Percentiles rank a stretch among this genome's conserved stretches.
These are phyloP conservation scores for Iberis pinnata DNA, from an alignment of 345 rosid species.

Conservation along the genomic window DNA sequence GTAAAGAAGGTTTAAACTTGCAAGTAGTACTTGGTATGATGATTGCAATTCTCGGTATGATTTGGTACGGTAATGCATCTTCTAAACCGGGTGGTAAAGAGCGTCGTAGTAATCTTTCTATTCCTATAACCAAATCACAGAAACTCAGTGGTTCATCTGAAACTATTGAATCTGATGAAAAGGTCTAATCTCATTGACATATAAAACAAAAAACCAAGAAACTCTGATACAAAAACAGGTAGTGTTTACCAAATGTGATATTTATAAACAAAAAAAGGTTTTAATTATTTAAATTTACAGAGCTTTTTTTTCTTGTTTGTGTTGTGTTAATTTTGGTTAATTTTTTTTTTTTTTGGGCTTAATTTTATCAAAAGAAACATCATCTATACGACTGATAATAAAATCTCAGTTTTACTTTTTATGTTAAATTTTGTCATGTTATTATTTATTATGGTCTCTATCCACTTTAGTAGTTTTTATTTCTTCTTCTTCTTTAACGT, in stretches of 20 bases:
- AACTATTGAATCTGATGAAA: constrained; percentile 46
- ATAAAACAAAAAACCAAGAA: constrained; percentile 11
- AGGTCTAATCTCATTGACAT: constrained; percentile 48
- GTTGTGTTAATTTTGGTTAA: constrained; percentile 2
- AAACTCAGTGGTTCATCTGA: constrained; percentile 45
- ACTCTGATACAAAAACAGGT: constrained; percentile 30
- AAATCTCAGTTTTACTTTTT: constrained; percentile 1
- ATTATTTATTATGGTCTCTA: too few relatives aligned
- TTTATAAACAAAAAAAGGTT: constrained; percentile 17
- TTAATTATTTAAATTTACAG: constrained; percentile 23
- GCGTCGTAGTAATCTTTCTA: constrained; percentile 50
- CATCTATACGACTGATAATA: constrained; percentile 23
- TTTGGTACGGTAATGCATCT: constrained; percentile 96
- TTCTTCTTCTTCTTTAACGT: too few relatives aligned
- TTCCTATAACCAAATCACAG: constrained; percentile 44
- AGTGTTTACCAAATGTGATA: constrained; percentile 18
- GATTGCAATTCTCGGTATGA: constrained; percentile 79
- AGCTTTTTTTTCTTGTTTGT: constrained; percentile 11
- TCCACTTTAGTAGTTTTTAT: neutral
- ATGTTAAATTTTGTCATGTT: too few relatives aligned
- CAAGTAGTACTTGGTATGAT: constrained; percentile 88
- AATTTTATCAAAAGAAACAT: constrained; percentile 10
- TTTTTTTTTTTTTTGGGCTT: constrained; percentile 13
- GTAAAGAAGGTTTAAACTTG: constrained; percentile 83
- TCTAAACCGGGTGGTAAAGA: constrained; percentile 94